Evolutionary conservation across 257 asterid genomes (phyloP).

Genomic region (Salvia hispanica): DNA sequence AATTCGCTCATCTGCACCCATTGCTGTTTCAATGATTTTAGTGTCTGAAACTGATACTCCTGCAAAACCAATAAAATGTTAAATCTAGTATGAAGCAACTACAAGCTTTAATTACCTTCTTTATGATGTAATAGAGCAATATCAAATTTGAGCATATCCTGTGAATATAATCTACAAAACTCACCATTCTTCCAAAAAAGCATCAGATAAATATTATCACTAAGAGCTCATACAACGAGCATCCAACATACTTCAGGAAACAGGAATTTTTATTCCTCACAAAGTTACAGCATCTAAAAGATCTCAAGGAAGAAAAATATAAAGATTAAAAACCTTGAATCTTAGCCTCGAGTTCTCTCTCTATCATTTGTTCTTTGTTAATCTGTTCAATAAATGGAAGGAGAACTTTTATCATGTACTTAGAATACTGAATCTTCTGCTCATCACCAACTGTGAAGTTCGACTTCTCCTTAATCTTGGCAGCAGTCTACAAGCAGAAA

Average conservation of each 20-base stretch:
- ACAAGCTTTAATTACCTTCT: background rate
- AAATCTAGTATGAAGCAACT: slow-evolving; percentile 14
- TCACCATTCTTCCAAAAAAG: background rate
- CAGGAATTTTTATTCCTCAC: background rate
- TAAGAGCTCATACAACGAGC: background rate
- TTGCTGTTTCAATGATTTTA: slow-evolving; percentile 25
- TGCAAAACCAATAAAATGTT: slow-evolving; percentile 30
- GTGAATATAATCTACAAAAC: too few relatives aligned
- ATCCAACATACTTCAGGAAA: slow-evolving; percentile 3
- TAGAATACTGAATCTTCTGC: slow-evolving; percentile 47
- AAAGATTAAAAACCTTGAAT: slow-evolving; percentile 39
- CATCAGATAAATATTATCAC: background rate
- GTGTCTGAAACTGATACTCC: slow-evolving; percentile 46
- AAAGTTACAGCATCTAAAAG: background rate
- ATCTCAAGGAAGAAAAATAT: background rate
- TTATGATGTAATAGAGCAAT: background rate
- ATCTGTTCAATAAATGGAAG: slow-evolving; percentile 56
- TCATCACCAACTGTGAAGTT: slow-evolving; percentile 20
- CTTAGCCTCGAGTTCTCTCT: slow-evolving; percentile 54
- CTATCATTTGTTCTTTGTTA: slow-evolving; percentile 52
- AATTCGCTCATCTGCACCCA: slow-evolving; percentile 40
- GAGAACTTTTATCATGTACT: slow-evolving; percentile 43
- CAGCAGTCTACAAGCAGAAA: slow-evolving; percentile 18
- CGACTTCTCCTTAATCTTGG: slow-evolving; percentile 29
- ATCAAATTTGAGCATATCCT: too few relatives aligned